These are phyloP conservation scores for Kentomonas sorsogonicus DNA, from an alignment of 208 protist species.

Conservation along the genomic window DNA sequence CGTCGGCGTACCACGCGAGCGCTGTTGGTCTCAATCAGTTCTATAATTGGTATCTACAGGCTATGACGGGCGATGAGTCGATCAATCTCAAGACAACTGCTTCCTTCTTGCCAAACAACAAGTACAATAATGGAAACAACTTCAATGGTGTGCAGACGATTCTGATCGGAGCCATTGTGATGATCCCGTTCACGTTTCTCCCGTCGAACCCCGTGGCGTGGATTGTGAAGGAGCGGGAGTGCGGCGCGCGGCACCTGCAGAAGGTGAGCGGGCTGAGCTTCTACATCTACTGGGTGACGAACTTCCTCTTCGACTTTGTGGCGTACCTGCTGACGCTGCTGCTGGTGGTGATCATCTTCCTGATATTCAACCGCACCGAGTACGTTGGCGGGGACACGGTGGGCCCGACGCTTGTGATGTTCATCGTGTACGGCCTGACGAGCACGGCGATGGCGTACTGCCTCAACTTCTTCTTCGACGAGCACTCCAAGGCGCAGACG, in stretches of 20 bases:
- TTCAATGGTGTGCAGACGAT: too few species aligned
- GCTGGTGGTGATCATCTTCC: conserved; percentile 38
- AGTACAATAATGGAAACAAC: too few species aligned
- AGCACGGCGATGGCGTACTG: conserved; percentile 40
- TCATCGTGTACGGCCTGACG: conserved; percentile 53
- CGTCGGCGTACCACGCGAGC: conserved; percentile 33
- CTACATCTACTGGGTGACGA: conserved; percentile 57
- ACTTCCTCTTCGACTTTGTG: conserved; percentile 59
- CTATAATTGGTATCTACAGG: conserved; percentile 76
- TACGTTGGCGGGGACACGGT: conserved; percentile 33
- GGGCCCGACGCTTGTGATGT: conserved; percentile 27
- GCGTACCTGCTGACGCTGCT: conserved; percentile 40
- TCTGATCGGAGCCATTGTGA: conserved; percentile 43
- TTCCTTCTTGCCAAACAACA: too few species aligned
- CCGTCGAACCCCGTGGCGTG: conserved; percentile 50
- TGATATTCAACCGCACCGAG: conserved; percentile 37
- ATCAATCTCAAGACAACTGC: conserved; percentile 65
- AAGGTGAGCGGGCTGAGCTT: conserved; percentile 44
- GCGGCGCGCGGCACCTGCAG: conserved; percentile 50
- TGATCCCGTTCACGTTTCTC: conserved; percentile 69
- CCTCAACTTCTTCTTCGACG: conserved; percentile 44
- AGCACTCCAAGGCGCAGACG: conserved; percentile 58
- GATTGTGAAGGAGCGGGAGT: conserved; percentile 54
- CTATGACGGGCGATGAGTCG: conserved; percentile 79
- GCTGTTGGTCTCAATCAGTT: conserved; percentile 21